These are phyloP conservation scores for Knufia fluminis DNA, from an alignment of 2,329 filamentous ascomycete genomes.

Conservation along the genomic window DNA sequence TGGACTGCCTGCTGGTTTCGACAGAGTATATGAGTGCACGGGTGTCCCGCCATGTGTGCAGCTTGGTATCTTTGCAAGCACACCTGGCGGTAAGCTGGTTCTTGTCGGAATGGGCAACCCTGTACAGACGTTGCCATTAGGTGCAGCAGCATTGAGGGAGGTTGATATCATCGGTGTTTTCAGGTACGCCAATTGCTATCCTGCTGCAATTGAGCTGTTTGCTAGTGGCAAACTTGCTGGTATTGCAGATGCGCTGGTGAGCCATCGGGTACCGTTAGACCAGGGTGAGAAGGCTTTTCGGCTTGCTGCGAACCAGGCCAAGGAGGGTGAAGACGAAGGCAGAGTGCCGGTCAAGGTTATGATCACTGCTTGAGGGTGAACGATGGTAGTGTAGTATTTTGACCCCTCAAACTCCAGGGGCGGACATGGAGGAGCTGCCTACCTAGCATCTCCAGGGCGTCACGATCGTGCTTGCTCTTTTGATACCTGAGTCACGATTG, in stretches of 20 bases:
- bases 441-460: no score
- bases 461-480: no score
- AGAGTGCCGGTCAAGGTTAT: conserved; percentile 46
- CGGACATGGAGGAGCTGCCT: no score
- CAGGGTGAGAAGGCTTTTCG: conserved; percentile 43
- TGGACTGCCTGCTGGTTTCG: conserved; percentile 29
- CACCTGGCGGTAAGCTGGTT: conserved; percentile 43
- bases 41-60: conserved; percentile 38
- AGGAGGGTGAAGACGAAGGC: conserved; percentile 43
- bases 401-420: no score
- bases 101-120: conserved; percentile 51
- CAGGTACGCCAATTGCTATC: conserved; percentile 47
- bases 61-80: conserved; percentile 36
- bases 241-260: conserved; percentile 44
- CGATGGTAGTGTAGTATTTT: no score
- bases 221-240: conserved; percentile 41
- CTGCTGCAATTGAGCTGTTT: conserved; percentile 45
- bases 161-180: conserved; percentile 51
- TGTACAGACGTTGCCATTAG: conserved; percentile 45
- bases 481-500: no score
- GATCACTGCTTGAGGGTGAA: conserved; percentile 25
- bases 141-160: conserved; percentile 46
- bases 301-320: conserved; percentile 36
- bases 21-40: conserved; percentile 39
- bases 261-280: conserved; percentile 41